Conservation (phyloP, 192 early-diverging fungal genomes). For the Coemansia sp. region DNA sequence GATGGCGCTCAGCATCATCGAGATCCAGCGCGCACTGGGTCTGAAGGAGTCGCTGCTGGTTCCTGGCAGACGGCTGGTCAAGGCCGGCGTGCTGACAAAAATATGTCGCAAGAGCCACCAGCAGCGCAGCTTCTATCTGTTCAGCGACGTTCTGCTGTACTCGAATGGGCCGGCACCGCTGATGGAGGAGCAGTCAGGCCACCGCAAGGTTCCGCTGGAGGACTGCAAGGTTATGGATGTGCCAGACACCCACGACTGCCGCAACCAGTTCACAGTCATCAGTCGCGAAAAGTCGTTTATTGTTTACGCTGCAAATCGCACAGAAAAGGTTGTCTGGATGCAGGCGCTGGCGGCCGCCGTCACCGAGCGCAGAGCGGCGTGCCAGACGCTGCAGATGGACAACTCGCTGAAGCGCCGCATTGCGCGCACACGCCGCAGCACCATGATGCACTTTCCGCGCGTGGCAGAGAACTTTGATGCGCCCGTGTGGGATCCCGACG, state of each 20-base stretch:
- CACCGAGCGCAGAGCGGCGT: slow-evolving; percentile 56
- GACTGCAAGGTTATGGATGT: slow-evolving; percentile 59
- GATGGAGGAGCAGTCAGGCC: slow-evolving; percentile 65
- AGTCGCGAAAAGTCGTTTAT: slow-evolving; percentile 81
- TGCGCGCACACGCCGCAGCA: slow-evolving; percentile 50
- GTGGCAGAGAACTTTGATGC: slow-evolving; percentile 70
- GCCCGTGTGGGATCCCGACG: slow-evolving; percentile 76
- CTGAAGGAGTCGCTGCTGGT: slow-evolving; percentile 68
- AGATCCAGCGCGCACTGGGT: slow-evolving; percentile 70
- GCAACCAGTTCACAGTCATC: slow-evolving; percentile 76
- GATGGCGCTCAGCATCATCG: slow-evolving; percentile 68
- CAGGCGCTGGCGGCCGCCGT: slow-evolving; percentile 61
- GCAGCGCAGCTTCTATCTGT: slow-evolving; percentile 67
- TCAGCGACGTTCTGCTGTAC: slow-evolving; percentile 79
- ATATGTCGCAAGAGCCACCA: slow-evolving; percentile 77
- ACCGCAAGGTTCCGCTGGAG: slow-evolving; percentile 72
- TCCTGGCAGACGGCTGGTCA: slow-evolving; percentile 70
- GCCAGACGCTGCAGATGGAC: slow-evolving; percentile 65
- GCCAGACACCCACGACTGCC: slow-evolving; percentile 56
- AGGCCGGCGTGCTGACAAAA: slow-evolving; percentile 68
- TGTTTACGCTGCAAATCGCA: slow-evolving; percentile 60
- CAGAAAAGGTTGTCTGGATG: slow-evolving; percentile 69
- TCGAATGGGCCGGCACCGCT: slow-evolving; percentile 61
- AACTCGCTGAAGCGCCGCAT: slow-evolving; percentile 42
- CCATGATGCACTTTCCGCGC: slow-evolving; percentile 58